phyloP scores from a whole-genome alignment of 164 flowering plant species.

The Tetracentron sinense region DNA sequence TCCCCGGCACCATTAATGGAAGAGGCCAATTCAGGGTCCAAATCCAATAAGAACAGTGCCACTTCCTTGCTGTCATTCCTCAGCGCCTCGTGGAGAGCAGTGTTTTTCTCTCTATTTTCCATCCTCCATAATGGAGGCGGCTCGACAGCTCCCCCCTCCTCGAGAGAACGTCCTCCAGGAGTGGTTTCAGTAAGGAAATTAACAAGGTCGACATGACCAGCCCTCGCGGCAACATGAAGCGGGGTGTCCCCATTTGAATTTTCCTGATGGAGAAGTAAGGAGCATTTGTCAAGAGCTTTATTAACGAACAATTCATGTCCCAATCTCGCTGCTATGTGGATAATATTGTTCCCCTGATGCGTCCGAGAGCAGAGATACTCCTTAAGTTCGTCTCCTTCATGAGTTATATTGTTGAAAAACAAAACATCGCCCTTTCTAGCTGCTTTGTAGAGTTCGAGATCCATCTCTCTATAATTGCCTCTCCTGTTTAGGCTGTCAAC shows the following conservation, averaged over 20 bases:
- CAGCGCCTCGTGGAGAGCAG: constrained; percentile 21
- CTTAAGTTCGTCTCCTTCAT: background rate
- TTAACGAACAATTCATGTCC: background rate
- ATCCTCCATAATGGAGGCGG: constrained; percentile 6
- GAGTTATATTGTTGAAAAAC: background rate
- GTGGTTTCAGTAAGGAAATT: background rate
- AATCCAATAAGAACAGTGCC: constrained; percentile 1
- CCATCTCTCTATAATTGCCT: too few relatives aligned
- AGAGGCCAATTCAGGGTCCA: background rate
- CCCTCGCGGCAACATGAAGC: constrained; percentile 15
- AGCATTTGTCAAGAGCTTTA: background rate
- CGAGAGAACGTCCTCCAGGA: background rate
- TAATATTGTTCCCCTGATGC: background rate
- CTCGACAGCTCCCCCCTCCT: background rate
- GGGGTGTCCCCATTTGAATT: constrained; percentile 12
- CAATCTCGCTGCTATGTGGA: constrained; percentile 7
- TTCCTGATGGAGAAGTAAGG: background rate
- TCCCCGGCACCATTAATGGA: constrained; percentile 7
- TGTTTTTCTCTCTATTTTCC: constrained; percentile 10
- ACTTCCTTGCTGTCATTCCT: background rate
- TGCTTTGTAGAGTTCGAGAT: constrained; percentile 1
- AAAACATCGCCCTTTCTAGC: background rate
- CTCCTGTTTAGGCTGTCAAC: too few relatives aligned
- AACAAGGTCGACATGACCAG: constrained; percentile 4
- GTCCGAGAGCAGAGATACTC: background rate